phyloP scores from a whole-genome alignment of 2,329 filamentous ascomycete species.

The Pezicula rhizophila region DNA sequence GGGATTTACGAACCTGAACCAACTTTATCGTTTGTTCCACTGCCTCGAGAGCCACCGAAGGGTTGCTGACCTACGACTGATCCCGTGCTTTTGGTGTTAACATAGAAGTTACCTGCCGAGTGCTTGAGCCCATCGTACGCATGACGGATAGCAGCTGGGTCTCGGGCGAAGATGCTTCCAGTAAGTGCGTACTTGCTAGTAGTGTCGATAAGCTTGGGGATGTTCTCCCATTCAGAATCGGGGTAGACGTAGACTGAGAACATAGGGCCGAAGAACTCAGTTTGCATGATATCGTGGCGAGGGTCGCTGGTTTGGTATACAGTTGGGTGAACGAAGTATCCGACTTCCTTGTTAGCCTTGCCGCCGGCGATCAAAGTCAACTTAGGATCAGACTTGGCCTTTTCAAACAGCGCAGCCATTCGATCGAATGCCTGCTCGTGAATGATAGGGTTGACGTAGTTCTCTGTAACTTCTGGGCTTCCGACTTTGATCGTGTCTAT shows the following conservation, averaged over 20 bases:
- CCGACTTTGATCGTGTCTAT: conserved; percentile 66
- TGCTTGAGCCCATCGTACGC: conserved; percentile 69
- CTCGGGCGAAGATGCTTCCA: conserved; percentile 67
- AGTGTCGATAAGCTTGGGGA: conserved; percentile 55
- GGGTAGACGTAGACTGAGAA: conserved; percentile 73
- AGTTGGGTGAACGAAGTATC: conserved; percentile 80
- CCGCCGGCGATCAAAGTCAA: conserved; percentile 71
- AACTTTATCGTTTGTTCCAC: conserved; percentile 69
- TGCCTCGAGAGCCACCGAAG: conserved; percentile 62
- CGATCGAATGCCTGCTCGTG: conserved; percentile 78
- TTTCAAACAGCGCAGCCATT: conserved; percentile 68
- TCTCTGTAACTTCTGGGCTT: conserved; percentile 58
- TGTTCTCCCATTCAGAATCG: conserved; percentile 41
- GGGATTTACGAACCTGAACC: conserved; percentile 37
- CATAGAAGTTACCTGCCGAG: conserved; percentile 76
- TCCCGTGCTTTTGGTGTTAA: conserved; percentile 77
- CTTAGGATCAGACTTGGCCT: conserved; percentile 66
- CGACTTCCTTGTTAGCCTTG: conserved; percentile 68
- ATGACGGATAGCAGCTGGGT: conserved; percentile 57
- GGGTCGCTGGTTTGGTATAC: conserved; percentile 72
- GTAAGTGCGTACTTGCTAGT: conserved; percentile 76
- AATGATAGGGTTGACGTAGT: conserved; percentile 86
- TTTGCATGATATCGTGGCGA: conserved; percentile 65
- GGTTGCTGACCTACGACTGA: conserved; percentile 69
- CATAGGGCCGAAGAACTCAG: conserved; percentile 78